phyloP scores from a whole-genome alignment of 2,329 filamentous ascomycete genomes.

The Fusarium buharicum region DNA sequence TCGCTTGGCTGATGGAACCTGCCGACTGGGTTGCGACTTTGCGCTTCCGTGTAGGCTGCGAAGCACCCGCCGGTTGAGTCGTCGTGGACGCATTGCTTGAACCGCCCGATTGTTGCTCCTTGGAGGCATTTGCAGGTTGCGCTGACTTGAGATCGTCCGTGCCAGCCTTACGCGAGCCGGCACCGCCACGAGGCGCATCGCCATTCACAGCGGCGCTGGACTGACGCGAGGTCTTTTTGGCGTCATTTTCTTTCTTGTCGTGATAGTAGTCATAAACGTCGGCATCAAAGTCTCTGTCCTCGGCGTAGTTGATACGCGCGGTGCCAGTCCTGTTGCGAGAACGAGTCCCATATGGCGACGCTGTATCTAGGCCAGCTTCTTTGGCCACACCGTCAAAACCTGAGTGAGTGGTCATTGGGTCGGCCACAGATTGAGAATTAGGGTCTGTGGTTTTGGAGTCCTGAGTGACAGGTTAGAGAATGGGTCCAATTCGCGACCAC shows the following conservation, averaged over 20 bases:
- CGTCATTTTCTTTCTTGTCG: constrained; percentile 65
- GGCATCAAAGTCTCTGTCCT: constrained; percentile 89
- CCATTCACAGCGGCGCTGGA: constrained; percentile 53
- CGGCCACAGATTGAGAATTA: constrained; percentile 49
- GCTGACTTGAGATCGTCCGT: constrained; percentile 54
- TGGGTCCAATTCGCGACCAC: constrained; percentile 36
- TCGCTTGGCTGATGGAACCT: constrained; percentile 39
- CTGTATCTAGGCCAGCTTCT: constrained; percentile 61
- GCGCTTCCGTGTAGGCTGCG: constrained; percentile 78
- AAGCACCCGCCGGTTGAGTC: constrained; percentile 61
- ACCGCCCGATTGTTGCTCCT: constrained; percentile 48
- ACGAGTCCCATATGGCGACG: constrained; percentile 87
- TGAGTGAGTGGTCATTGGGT: constrained; percentile 60
- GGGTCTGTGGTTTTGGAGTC: constrained; percentile 51
- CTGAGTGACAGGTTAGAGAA: constrained; percentile 45
- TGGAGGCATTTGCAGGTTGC: constrained; percentile 51
- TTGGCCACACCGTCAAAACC: constrained; percentile 60
- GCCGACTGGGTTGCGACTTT: constrained; percentile 70
- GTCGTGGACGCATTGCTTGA: constrained; percentile 49
- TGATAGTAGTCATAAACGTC: constrained; percentile 79
- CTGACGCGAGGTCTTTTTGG: constrained; percentile 66
- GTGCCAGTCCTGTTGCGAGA: constrained; percentile 87
- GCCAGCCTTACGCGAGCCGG: constrained; percentile 56
- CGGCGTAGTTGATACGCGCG: constrained; percentile 91
- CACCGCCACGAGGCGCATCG: constrained; percentile 48